A percentile compares a stretch with the other conserved stretches of the same genome.
phyloP scores from a whole-genome alignment of 345 rosid genomes.

The Schrenkiella parvula region DNA sequence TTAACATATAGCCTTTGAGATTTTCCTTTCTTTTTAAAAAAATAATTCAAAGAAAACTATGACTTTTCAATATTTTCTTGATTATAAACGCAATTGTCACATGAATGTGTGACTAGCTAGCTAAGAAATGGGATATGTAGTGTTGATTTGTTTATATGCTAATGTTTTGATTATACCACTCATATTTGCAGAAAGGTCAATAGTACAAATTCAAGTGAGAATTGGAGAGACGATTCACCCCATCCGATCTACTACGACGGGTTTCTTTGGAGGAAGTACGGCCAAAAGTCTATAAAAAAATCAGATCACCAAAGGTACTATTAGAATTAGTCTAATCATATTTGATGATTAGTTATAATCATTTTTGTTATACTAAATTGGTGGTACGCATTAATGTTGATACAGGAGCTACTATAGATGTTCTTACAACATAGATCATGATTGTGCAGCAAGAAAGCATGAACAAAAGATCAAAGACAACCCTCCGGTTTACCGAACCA shows the following conservation, averaged over 20 bases:
- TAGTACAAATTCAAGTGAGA: not conserved
- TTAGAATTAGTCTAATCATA: not conserved
- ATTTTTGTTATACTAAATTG: not conserved
- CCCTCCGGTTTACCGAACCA: constrained; percentile 37
- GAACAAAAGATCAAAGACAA: constrained; percentile 32
- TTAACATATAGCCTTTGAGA: not conserved
- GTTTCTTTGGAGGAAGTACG: constrained; percentile 32
- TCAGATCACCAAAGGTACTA: constrained; percentile 18
- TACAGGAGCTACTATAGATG: constrained; percentile 34
- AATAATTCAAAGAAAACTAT: not conserved
- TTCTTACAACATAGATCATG: constrained; percentile 29
- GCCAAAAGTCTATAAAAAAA: constrained; percentile 21
- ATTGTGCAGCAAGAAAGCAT: constrained; percentile 28
- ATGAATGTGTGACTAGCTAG: not conserved
- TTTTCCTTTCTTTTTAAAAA: not conserved
- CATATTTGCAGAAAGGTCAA: constrained; percentile 19
- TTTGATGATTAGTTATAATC: not conserved
- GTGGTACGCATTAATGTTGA: not conserved
- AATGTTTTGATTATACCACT: not conserved
- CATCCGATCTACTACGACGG: constrained; percentile 25
- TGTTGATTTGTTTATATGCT: not conserved
- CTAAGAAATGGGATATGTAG: not conserved
- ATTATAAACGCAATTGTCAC: not conserved
- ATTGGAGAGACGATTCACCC: constrained; percentile 33
- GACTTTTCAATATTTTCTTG: not conserved